A percentile compares a stretch with the other conserved stretches of the same genome.
phyloP scores from a whole-genome alignment of 345 rosid genomes.

The Populus simonii region DNA sequence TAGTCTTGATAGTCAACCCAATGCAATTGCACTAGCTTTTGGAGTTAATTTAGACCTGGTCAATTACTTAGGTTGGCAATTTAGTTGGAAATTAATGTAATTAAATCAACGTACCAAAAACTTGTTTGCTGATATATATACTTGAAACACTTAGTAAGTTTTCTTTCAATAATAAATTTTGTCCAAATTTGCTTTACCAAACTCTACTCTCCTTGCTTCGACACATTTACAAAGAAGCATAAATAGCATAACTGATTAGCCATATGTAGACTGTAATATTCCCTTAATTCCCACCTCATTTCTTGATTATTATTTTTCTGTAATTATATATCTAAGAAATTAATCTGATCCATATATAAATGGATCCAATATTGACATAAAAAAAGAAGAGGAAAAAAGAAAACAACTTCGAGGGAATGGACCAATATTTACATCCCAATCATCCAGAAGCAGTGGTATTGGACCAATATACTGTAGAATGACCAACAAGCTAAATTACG shows the following conservation, averaged over 20 bases:
- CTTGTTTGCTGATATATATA: background rate
- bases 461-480: no score
- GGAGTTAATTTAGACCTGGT: conserved; percentile 24
- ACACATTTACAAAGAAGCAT: background rate
- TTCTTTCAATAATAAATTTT: background rate
- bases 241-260: background rate
- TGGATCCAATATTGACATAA: no score
- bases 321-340: no score
- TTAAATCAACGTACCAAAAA: background rate
- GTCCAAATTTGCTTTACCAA: background rate
- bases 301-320: background rate
- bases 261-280: background rate
- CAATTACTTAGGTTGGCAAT: conserved; percentile 5
- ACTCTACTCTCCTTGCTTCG: background rate
- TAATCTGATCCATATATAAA: no score
- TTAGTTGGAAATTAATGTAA: background rate
- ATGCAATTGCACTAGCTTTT: conserved; percentile 3
- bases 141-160: background rate
- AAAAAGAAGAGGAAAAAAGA: no score
- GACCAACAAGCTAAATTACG: no score
- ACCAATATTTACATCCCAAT: no score
- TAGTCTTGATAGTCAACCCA: conserved; percentile 30
- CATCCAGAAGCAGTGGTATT: no score
- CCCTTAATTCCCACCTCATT: background rate
- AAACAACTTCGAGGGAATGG: no score